phyloP scores from a whole-genome alignment of 345 rosid genomes.

The Euphorbia lathyris region DNA sequence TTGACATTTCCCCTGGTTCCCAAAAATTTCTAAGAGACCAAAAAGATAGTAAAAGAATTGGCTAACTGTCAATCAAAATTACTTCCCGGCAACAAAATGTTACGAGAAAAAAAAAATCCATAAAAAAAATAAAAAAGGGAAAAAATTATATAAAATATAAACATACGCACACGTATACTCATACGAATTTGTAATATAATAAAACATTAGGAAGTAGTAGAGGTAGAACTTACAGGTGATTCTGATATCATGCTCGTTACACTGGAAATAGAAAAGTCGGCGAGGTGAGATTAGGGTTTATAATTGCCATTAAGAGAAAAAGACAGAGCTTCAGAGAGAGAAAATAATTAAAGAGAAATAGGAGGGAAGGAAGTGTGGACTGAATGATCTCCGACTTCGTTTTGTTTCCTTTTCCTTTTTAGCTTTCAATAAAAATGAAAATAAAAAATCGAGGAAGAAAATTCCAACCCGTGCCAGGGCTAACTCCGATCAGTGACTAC shows the following conservation, averaged over 20 bases:
- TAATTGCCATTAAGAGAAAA: conserved; percentile 29
- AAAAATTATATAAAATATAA: too few relatives aligned
- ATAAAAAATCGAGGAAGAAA: too few relatives aligned
- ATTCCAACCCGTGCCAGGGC: too few relatives aligned
- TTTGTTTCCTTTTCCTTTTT: background rate
- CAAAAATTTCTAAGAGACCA: background rate
- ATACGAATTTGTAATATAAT: background rate
- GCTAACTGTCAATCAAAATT: background rate
- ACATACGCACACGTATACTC: background rate
- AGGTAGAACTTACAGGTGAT: background rate
- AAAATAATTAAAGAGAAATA: background rate
- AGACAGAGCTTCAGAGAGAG: conserved; percentile 24
- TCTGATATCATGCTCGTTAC: too few relatives aligned
- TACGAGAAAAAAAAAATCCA: background rate
- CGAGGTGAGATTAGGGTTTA: conserved; percentile 48
- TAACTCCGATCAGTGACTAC: too few relatives aligned
- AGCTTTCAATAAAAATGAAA: too few relatives aligned
- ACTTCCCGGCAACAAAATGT: background rate
- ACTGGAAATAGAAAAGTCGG: conserved; percentile 42
- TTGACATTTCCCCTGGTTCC: background rate
- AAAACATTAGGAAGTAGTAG: conserved; percentile 5
- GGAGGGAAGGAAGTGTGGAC: background rate
- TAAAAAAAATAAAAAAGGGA: too few relatives aligned
- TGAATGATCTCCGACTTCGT: background rate
- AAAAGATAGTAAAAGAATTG: background rate